Evolutionary conservation across 176 grass and related monocot genomes (phyloP).

Genomic region (Avena insularis): DNA sequence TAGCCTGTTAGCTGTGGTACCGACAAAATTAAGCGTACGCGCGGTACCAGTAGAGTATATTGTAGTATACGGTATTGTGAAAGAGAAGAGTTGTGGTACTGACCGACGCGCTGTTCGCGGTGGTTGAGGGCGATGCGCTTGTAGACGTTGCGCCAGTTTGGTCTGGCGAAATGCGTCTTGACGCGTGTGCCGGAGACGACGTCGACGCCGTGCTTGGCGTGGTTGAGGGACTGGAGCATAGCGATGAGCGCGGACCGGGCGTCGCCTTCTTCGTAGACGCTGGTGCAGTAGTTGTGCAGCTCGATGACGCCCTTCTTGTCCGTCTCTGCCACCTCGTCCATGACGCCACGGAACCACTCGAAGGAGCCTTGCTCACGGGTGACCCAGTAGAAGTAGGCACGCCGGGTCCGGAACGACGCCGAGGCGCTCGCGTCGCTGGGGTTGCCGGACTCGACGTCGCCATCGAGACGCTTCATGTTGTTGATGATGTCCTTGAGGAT

Average conservation of each 20-base stretch:
- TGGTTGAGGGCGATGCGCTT: constrained; percentile 97
- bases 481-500: constrained; percentile 95
- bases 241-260: constrained; percentile 85
- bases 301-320: constrained; percentile 89
- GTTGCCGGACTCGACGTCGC: constrained; percentile 48
- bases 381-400: constrained; percentile 98
- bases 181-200: constrained; percentile 90
- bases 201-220: constrained; percentile 89
- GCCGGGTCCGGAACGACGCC: constrained; percentile 64
- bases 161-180: constrained; percentile 93
- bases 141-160: constrained; percentile 95
- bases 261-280: constrained; percentile 97
- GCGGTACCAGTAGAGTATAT: too few species aligned
- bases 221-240: constrained; percentile 96
- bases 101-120: constrained; percentile 79
- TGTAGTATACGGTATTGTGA: background rate
- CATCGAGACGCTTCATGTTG: constrained; percentile 70
- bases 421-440: background rate
- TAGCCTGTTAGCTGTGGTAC: background rate
- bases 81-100: constrained; percentile 9
- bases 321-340: constrained; percentile 90
- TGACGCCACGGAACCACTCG: constrained; percentile 97
- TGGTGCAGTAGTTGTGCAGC: constrained; percentile 97
- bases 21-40: background rate
- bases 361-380: constrained; percentile 91